These are phyloP conservation scores for Hyaloperonospora brassicae DNA, from an alignment of 352 stramenopile species.

Conservation along the genomic window DNA sequence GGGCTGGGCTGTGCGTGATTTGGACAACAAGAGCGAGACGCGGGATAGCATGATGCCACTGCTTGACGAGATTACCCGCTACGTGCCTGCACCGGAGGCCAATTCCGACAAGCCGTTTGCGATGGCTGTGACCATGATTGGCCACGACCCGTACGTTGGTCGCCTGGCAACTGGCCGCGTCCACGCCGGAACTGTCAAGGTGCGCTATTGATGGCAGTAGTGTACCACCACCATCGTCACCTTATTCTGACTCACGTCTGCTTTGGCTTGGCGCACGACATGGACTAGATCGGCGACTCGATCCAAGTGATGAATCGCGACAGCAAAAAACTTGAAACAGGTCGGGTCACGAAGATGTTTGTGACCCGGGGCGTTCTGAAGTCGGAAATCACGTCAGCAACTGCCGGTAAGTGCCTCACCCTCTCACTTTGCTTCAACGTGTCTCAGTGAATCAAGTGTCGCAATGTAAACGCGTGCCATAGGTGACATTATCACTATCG, in stretches of 20 bases:
- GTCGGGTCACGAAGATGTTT: conserved; percentile 85
- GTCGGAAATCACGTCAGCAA: conserved; percentile 84
- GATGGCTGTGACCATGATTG: conserved; percentile 94
- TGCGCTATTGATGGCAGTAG: conserved; percentile 1
- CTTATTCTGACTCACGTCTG: conserved; percentile 6
- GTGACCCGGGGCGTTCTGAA: conserved; percentile 70
- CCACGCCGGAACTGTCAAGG: conserved; percentile 86
- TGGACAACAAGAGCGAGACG: conserved; percentile 58
- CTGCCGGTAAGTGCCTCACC: conserved; percentile 41
- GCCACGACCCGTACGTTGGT: conserved; percentile 97
- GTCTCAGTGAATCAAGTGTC: not conserved
- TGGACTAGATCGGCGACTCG: conserved; percentile 62
- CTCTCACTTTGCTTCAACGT: not conserved
- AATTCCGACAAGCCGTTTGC: conserved; percentile 86
- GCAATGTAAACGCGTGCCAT: conserved; percentile 13
- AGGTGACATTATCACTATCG: conserved; percentile 97
- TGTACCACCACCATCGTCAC: not conserved
- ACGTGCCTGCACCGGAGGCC: conserved; percentile 86
- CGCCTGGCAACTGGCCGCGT: conserved; percentile 94
- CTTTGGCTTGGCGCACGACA: not conserved
- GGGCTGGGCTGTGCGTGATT: conserved; percentile 91
- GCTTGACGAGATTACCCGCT: conserved; percentile 94
- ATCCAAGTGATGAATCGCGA: conserved; percentile 88
- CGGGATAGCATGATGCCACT: conserved; percentile 90
- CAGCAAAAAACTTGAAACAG: conserved; percentile 68